Percentiles rank a stretch among this genome's conserved stretches.
These are phyloP conservation scores for Candida tallmaniae DNA, from an alignment of 805 yeast genomes.

Conservation along the genomic window DNA sequence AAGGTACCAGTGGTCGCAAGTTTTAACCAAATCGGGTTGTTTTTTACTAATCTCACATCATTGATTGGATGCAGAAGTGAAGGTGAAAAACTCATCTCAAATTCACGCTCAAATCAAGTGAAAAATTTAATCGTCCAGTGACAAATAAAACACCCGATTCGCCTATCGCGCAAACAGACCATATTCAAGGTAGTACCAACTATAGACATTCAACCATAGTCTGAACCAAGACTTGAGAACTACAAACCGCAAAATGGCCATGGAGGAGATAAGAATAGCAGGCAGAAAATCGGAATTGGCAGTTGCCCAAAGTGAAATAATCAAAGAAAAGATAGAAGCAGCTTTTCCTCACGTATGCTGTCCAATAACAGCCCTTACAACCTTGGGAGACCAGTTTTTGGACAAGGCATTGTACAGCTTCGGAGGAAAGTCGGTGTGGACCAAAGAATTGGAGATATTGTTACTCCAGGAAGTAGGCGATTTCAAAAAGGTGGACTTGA, in stretches of 20 bases:
- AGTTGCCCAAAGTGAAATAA: conserved; percentile 76
- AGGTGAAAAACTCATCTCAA: not conserved
- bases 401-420: conserved; percentile 84
- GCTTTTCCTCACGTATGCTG: conserved; percentile 64
- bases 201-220: too few species aligned
- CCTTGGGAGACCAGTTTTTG: conserved; percentile 88
- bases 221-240: too few species aligned
- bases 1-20: too few species aligned
- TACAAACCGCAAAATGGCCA: too few species aligned
- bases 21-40: too few species aligned
- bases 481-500: conserved; percentile 71
- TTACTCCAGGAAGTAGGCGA: conserved; percentile 58
- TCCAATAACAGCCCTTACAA: conserved; percentile 72
- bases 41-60: not conserved
- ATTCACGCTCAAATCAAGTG: not conserved
- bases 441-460: conserved; percentile 84
- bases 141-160: too few species aligned
- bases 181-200: too few species aligned
- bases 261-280: conserved; percentile 47
- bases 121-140: too few species aligned
- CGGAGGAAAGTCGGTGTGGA: conserved; percentile 97
- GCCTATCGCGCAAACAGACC: too few species aligned
- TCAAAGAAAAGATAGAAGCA: conserved; percentile 54
- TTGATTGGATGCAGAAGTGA: not conserved
- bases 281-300: conserved; percentile 89